Base-by-base conservation (phyloP, 352 stramenopile species). In the Blastocystis sp. region DNA sequence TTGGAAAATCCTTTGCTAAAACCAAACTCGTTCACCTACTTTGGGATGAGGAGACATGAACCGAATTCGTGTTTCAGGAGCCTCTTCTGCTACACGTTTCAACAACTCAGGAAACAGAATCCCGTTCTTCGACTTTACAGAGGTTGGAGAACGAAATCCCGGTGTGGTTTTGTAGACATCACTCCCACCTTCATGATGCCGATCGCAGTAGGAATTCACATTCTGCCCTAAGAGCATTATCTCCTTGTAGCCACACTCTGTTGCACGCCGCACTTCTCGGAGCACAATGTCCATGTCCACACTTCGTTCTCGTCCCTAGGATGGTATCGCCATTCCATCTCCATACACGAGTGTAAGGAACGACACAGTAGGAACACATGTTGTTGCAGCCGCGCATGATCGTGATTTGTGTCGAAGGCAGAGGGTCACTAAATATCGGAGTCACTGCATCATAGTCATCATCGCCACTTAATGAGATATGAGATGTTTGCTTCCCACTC, bases 361-460 rank as follows among this genome's bases (percentile, higher is more conserved):
- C 98, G 76, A 99, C 98, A 92, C 98, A 99, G 93, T 98, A 99
- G 18, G 94, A 97, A 92, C 97, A 99, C 94, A 98, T 98, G 92
- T 99, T 99, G 92, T 99, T 98, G 92, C 97, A 99, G 82, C 97
- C 97, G 64, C 97, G 93, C 96, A 99, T 99, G 91, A 99, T 98
- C 13, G 94, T 98, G 16, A 99, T 94, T 91, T 96, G 55, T 90
- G 92, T 41, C 96, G 95, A 30, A 95, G 94, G 62, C 91, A 93
- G 90, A 34, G 93, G 92, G 92, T 96, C 93, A 1, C 92, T 92
- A 18, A 97, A 93, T 69, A 98, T 93, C 0, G 97, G 97, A 16
- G 94, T 93, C 81, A 99, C 98, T 91, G 98, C 97, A 18, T 96
- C 96, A 92, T 99, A 99, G 3, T 96, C 99, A 92, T 99, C 97